A percentile compares a stretch with the other conserved stretches of the same genome.
Conservation (phyloP, 148 eudicot genomes). For the Rhododendron ovatum region DNA sequence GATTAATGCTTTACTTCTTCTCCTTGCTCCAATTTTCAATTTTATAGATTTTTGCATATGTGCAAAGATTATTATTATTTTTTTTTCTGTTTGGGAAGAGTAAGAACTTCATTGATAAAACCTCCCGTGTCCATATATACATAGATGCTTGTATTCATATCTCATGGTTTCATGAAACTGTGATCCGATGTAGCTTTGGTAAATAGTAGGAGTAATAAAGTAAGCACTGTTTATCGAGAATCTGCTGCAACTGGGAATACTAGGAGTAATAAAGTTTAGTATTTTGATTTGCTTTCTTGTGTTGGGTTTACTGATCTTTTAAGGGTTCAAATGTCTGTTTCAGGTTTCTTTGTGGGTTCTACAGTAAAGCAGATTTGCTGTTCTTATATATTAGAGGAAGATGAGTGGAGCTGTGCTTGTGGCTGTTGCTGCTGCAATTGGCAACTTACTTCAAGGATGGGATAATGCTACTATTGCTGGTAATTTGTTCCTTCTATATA, state of each 20-base stretch:
- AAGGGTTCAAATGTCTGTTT: background rate
- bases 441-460: constrained; percentile 79
- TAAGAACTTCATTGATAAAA: too few species aligned
- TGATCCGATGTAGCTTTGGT: background rate
- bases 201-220: background rate
- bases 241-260: constrained; percentile 1
- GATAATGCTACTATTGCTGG: constrained; percentile 87
- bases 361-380: background rate
- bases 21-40: background rate
- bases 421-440: constrained; percentile 71
- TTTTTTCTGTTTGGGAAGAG: background rate
- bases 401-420: constrained; percentile 73
- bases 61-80: background rate
- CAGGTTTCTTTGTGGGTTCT: background rate
- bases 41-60: background rate
- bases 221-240: background rate
- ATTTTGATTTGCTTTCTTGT: background rate
- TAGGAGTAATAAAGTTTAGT: background rate
- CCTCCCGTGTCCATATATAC: background rate
- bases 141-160: background rate
- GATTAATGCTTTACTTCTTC: background rate
- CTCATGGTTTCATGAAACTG: background rate
- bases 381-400: background rate
- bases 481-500: constrained; percentile 9
- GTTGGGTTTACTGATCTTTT: background rate